Evolutionary conservation across 495 filamentous ascomycete genomes (phyloP), one percentile per base, ranked within the genome.

Genomic region (Platismatia glauca): DNA sequence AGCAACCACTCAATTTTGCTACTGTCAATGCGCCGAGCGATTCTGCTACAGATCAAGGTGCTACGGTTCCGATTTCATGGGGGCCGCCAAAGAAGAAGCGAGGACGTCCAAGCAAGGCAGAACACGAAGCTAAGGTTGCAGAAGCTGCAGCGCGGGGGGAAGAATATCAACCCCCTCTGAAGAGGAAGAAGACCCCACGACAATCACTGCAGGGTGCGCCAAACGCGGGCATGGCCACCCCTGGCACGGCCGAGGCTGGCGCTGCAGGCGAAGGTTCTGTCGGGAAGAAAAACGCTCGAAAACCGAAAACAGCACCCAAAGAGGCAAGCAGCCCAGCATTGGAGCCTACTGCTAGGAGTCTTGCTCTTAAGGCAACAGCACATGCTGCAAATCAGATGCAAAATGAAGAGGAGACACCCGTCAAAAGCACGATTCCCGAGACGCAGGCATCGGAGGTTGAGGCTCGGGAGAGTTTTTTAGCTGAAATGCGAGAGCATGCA

Each of bases 81-180:
- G 78, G 80, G 38, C 77, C 74, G 18, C 78, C 77, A 41, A 79
- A 80, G 60, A 86, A 86, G 76, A 82, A 81, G 62, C 77, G 85
- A 50, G 83, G 83, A 20, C 77, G 83, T 16, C 83, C 83, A 57
- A 82, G 77, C 65, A 84, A 84, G 70, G 78, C 76, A 57, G 82
- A 84, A 60, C 71, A 75, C 7, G 80, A 84, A 63, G 74, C 76
- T 27, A 75, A 78, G 59, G 79, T 78, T 64, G 73, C 73, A 44
- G 79, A 77, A 55, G 79, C 81, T 52, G 78, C 82, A 68, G 74
- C 74, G 24, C 77, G 79, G 18, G 79, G 79, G n/a, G 77, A 80
- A 66, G 68, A 71, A 5, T 82, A 81, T 61, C 79, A 77, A 43
- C 74, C 77, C 16, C 73, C 75, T 4, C 62, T 55, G 22, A 70